Percentiles rank a stretch among this genome's conserved stretches.
Conservation (phyloP, 1,284 basidiomycete species). For the Tremellales sp. region DNA sequence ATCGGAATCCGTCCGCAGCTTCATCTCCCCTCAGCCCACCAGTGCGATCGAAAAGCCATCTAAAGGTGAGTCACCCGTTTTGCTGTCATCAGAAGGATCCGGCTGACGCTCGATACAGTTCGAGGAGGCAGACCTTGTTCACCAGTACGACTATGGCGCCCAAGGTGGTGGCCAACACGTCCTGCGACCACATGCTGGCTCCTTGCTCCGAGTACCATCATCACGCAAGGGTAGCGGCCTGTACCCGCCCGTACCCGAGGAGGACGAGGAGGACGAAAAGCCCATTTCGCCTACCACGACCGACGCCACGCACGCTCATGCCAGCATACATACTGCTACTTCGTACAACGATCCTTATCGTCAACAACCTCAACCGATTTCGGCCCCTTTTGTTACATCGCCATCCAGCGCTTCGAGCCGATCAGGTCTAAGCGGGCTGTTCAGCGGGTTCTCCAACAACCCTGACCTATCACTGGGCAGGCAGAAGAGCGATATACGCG, state of each 20-base stretch:
- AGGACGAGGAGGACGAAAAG: not conserved
- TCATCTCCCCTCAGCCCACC: conserved; percentile 8
- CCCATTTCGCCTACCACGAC: not conserved
- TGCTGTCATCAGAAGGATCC: not conserved
- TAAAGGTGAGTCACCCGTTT: conserved; percentile 27
- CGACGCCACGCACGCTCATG: not conserved
- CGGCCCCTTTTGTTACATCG: not conserved
- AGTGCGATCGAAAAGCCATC: conserved; percentile 21
- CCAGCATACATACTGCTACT: not conserved
- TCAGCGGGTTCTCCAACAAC: conserved; percentile 17
- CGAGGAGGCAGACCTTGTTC: conserved; percentile 43
- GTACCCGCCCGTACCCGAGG: conserved; percentile 13
- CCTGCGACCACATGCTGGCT: conserved; percentile 17
- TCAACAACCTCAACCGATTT: not conserved
- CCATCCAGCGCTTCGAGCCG: not conserved
- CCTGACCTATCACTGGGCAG: conserved; percentile 16
- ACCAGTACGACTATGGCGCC: conserved; percentile 42
- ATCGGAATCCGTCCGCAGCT: conserved; percentile 19
- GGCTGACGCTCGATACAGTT: conserved; percentile 35
- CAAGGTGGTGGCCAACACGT: conserved; percentile 30
- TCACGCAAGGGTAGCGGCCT: not conserved
- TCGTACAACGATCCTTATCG: not conserved
- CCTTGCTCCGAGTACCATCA: not conserved
- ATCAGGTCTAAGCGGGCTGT: conserved; percentile 3
- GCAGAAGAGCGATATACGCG: conserved; percentile 3